Conservation (phyloP, 768 basidiomycete species). For the Lactifluus pinguis region DNA sequence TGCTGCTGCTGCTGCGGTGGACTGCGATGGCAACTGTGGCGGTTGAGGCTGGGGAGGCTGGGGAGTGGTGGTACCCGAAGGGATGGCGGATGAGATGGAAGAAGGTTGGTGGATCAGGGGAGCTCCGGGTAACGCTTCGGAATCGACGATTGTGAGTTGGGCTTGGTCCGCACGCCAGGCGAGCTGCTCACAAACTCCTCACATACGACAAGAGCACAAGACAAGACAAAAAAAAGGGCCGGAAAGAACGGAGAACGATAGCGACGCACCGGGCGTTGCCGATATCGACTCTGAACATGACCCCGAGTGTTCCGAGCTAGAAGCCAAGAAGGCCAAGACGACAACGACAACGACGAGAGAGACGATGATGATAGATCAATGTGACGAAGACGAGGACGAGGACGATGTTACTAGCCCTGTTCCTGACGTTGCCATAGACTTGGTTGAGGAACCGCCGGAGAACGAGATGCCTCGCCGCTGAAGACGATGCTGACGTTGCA, state of each 20-base stretch:
- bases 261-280: constrained; percentile 23
- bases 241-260: no score
- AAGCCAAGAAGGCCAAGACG: constrained; percentile 15
- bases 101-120: neutral
- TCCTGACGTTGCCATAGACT: constrained; percentile 1
- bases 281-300: neutral
- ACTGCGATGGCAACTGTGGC: neutral
- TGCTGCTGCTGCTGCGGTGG: neutral
- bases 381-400: constrained; percentile 6
- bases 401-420: neutral
- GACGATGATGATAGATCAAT: no score
- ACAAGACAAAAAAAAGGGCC: no score
- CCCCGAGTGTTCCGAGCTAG: constrained; percentile 5
- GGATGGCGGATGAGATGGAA: neutral
- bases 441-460: neutral
- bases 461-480: neutral
- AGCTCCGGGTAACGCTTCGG: no score
- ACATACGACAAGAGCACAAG: no score
- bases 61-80: constrained; percentile 11
- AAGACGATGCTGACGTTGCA: constrained; percentile 8
- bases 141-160: no score
- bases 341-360: neutral
- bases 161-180: no score
- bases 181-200: no score
- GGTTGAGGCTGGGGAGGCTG: constrained; percentile 5